phyloP scores from a whole-genome alignment of 179 eudicot genomes.

The Vitellaria paradoxa region DNA sequence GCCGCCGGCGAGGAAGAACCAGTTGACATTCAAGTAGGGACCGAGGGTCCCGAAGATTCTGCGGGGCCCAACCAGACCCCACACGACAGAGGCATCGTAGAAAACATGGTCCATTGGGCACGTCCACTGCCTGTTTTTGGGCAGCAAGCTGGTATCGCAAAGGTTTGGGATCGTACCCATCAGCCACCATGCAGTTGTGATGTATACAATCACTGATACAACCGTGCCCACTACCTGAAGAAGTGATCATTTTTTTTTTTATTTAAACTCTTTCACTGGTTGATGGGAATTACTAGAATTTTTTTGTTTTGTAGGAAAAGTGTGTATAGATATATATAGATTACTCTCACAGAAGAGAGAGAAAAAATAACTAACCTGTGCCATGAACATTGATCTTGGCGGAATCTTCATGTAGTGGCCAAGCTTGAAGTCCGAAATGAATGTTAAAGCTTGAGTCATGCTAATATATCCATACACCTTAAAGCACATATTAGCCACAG shows the following conservation, averaged over 20 bases:
- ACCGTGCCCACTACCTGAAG: slow-evolving; percentile 43
- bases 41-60: slow-evolving; percentile 37
- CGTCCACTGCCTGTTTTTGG: slow-evolving; percentile 40
- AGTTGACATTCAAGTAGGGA: slow-evolving; percentile 26
- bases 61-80: slow-evolving; percentile 50
- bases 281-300: no score
- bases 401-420: slow-evolving; percentile 99
- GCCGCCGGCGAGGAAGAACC: slow-evolving; percentile 36
- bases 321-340: background rate
- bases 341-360: no score
- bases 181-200: slow-evolving; percentile 39
- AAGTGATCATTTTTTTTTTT: no score
- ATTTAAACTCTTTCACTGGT: no score
- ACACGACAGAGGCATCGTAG: slow-evolving; percentile 43
- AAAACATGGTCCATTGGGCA: slow-evolving; percentile 38
- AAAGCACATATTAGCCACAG: slow-evolving; percentile 85
- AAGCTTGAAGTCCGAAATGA: slow-evolving; percentile 79
- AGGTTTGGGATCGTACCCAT: slow-evolving; percentile 33
- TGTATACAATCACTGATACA: slow-evolving; percentile 31
- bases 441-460: slow-evolving; percentile 72
- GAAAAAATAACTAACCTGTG: slow-evolving; percentile 49
- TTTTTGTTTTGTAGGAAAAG: no score
- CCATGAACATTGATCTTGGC: slow-evolving; percentile 83
- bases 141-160: slow-evolving; percentile 29
- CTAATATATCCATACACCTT: slow-evolving; percentile 89